Conservation (phyloP, 768 basidiomycete genomes). For the Fibroporia radiculosa region DNA sequence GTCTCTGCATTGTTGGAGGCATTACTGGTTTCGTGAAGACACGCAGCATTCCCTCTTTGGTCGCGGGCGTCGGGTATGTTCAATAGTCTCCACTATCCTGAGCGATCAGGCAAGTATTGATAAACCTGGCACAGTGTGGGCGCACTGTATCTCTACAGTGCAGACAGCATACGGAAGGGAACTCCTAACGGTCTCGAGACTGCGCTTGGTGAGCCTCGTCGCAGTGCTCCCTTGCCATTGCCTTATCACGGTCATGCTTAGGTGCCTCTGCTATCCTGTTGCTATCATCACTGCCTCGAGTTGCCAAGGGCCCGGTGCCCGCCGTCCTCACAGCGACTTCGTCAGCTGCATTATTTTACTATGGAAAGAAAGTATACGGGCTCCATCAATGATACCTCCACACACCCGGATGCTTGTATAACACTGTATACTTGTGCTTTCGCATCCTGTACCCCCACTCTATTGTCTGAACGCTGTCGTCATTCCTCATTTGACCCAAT, state of each 20-base stretch:
- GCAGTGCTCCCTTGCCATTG: not conserved
- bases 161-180: constrained; percentile 66
- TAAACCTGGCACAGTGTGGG: too few species aligned
- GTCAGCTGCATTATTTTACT: constrained; percentile 55
- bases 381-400: constrained; percentile 5
- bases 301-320: constrained; percentile 70
- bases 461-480: too few species aligned
- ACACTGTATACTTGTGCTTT: not conserved
- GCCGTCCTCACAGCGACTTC: constrained; percentile 54
- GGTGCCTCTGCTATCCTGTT: constrained; percentile 67
- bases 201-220: constrained; percentile 48
- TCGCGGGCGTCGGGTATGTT: constrained; percentile 68
- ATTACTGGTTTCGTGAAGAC: constrained; percentile 64
- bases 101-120: not conserved
- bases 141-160: constrained; percentile 72
- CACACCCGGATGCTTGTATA: constrained; percentile 1
- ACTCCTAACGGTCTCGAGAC: constrained; percentile 68
- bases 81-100: not conserved
- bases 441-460: constrained; percentile 1
- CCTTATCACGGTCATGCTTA: constrained; percentile 18
- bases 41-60: constrained; percentile 73
- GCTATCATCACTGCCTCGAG: constrained; percentile 66
- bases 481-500: too few species aligned
- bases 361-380: constrained; percentile 49
- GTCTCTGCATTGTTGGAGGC: constrained; percentile 70